phyloP scores from a whole-genome alignment of 495 filamentous ascomycete genomes.

The Clohesyomyces aquaticus region DNA sequence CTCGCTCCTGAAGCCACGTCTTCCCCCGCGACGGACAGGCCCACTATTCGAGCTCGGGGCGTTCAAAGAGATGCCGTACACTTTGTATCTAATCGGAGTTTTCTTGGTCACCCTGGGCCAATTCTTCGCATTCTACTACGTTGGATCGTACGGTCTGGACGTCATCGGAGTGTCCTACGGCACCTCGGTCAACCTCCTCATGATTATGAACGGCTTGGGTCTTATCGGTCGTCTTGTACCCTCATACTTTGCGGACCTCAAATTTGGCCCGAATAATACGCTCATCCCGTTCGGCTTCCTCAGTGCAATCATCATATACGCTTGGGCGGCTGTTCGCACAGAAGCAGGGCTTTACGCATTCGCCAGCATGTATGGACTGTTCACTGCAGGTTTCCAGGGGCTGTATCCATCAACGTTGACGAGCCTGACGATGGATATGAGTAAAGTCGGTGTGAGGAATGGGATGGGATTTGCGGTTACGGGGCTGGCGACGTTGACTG shows the following conservation, averaged over 20 bases:
- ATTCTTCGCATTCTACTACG: conserved; percentile 42
- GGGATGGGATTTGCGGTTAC: conserved; percentile 48
- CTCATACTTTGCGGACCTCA: conserved; percentile 42
- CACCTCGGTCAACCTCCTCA: conserved; percentile 41
- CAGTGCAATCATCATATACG: conserved; percentile 39
- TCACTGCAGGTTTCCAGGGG: conserved; percentile 43
- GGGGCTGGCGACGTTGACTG: conserved; percentile 44
- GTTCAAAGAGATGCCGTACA: conserved; percentile 43
- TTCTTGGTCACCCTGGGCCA: conserved; percentile 29
- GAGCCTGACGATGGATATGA: conserved; percentile 45
- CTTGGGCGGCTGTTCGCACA: conserved; percentile 43
- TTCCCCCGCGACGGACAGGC: conserved; percentile 37
- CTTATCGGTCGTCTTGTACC: conserved; percentile 46
- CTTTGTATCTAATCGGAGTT: conserved; percentile 33
- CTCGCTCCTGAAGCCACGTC: conserved; percentile 36
- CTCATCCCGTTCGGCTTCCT: conserved; percentile 43
- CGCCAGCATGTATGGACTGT: conserved; percentile 43
- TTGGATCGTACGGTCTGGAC: conserved; percentile 42
- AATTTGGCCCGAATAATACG: conserved; percentile 44
- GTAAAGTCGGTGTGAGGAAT: conserved; percentile 44
- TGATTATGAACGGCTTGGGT: conserved; percentile 48
- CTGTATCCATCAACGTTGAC: conserved; percentile 44
- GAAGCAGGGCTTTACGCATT: conserved; percentile 41
- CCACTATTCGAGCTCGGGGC: conserved; percentile 42
- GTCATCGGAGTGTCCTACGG: conserved; percentile 41